Percentiles rank a stretch among this genome's conserved stretches.
phyloP scores from a whole-genome alignment of 306 rosid species.

The barrel medic (Medicago truncatula) region DNA sequence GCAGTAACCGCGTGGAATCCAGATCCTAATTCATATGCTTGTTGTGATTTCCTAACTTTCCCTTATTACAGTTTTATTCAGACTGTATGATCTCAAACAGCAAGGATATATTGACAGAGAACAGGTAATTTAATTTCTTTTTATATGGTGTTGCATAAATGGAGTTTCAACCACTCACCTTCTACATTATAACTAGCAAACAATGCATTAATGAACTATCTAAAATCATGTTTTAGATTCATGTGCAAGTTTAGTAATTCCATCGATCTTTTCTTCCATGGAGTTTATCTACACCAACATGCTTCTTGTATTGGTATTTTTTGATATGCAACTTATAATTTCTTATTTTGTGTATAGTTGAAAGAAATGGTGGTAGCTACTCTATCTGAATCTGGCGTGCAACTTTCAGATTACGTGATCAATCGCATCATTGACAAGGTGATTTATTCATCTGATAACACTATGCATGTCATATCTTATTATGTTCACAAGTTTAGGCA shows the following conservation, averaged over 20 bases:
- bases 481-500: not conserved
- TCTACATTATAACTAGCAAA: no score
- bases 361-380: conserved; percentile 90
- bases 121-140: conserved; percentile 64
- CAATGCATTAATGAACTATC: not conserved
- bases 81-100: conserved; percentile 76
- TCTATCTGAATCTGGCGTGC: conserved; percentile 84
- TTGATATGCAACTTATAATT: not conserved
- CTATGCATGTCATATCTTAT: conserved; percentile 11
- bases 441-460: conserved; percentile 38
- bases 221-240: no score
- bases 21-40: not conserved
- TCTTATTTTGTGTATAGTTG: conserved; percentile 52
- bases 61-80: conserved; percentile 77
- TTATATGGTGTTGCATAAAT: not conserved
- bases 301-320: not conserved
- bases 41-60: conserved; percentile 41
- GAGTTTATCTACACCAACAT: no score
- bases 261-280: no score
- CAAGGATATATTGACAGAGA: conserved; percentile 78
- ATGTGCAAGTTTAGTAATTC: no score
- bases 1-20: no score
- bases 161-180: no score
- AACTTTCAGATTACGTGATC: conserved; percentile 69
- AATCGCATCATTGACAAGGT: conserved; percentile 82